A percentile compares a stretch with the other conserved stretches of the same genome.
Conservation (phyloP, 371 early-diverging fungal species). For the Blakeslea trispora region DNA sequence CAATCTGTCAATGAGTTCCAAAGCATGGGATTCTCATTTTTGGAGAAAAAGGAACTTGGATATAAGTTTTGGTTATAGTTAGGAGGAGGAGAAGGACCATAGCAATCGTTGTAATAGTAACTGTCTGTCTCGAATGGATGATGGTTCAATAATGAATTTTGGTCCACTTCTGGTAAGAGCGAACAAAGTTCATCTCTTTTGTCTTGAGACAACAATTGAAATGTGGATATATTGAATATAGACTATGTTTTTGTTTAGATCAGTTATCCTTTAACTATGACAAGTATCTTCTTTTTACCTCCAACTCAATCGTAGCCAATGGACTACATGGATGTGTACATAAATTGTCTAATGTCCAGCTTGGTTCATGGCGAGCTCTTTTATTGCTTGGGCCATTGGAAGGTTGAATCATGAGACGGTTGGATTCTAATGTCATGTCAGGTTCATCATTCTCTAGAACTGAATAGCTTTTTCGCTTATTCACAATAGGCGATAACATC, state of each 20-base stretch:
- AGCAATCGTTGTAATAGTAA: neutral
- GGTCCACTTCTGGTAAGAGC: conserved; percentile 37
- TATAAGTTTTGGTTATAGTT: conserved; percentile 13
- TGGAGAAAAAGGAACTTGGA: conserved; percentile 42
- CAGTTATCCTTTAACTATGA: neutral
- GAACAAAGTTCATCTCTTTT: conserved; percentile 35
- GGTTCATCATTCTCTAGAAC: conserved; percentile 17
- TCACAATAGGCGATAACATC: conserved; percentile 14
- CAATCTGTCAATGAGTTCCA: conserved; percentile 42
- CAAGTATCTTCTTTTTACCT: no score
- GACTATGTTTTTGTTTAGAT: conserved; percentile 35
- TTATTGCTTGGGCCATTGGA: conserved; percentile 24
- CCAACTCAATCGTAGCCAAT: conserved; percentile 38
- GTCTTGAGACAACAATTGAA: conserved; percentile 42
- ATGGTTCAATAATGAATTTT: conserved; percentile 9
- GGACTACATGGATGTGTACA: conserved; percentile 35
- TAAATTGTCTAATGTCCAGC: conserved; percentile 35
- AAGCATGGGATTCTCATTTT: conserved; percentile 37
- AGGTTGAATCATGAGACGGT: conserved; percentile 35
- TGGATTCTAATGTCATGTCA: conserved; percentile 31
- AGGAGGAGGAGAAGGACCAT: conserved; percentile 5
- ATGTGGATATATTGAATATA: conserved; percentile 38
- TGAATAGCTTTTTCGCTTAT: conserved; percentile 11
- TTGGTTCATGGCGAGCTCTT: conserved; percentile 33
- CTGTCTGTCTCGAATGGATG: neutral